Evolutionary conservation across 768 basidiomycete species (phyloP).

Genomic region (Termitomyces sp.): DNA sequence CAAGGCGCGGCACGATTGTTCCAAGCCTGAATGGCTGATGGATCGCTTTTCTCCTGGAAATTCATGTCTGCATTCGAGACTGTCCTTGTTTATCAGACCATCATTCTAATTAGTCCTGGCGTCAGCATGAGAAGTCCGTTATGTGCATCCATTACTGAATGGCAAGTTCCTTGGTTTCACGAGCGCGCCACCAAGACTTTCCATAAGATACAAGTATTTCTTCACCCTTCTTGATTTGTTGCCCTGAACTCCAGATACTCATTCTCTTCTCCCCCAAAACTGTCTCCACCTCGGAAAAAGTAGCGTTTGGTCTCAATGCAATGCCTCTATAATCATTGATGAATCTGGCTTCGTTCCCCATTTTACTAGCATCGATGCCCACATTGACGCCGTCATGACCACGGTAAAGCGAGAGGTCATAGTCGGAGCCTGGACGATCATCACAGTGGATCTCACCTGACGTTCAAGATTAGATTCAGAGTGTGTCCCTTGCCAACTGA

Average conservation of each 20-base stretch:
- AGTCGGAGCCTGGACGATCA: conserved; percentile 68
- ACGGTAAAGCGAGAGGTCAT: conserved; percentile 79
- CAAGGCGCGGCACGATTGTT: background rate
- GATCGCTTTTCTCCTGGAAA: background rate
- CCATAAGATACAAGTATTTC: conserved; percentile 89
- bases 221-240: conserved; percentile 66
- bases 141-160: background rate
- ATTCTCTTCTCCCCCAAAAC: conserved; percentile 62
- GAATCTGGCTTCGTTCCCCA: conserved; percentile 87
- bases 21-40: background rate
- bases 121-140: background rate
- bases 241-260: conserved; percentile 62
- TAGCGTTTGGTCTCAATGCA: conserved; percentile 58
- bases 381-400: conserved; percentile 51
- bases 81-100: background rate
- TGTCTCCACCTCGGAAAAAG: conserved; percentile 55
- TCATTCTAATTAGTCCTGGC: background rate
- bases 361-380: conserved; percentile 67
- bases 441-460: conserved; percentile 79
- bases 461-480: conserved; percentile 4
- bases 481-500: background rate
- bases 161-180: conserved; percentile 16
- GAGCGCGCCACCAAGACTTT: conserved; percentile 73
- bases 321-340: conserved; percentile 89
- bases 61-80: background rate